Evolutionary conservation across 495 filamentous ascomycete species (phyloP).

Genomic region (Penicillium flavigenum): DNA sequence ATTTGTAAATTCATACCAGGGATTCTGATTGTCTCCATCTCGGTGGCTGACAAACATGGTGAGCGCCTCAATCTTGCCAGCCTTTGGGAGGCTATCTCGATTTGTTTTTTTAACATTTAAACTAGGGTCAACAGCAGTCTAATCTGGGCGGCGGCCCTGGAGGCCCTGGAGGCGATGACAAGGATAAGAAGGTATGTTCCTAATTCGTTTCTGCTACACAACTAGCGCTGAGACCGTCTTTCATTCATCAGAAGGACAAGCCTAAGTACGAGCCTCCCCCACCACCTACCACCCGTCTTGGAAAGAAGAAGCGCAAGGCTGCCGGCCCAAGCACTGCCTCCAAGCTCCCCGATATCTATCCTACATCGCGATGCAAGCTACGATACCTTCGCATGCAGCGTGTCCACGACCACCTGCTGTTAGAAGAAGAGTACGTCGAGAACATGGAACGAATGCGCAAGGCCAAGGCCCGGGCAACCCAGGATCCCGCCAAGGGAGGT

Average conservation of each 20-base stretch:
- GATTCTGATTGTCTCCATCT: constrained; percentile 19
- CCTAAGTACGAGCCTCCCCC: constrained; percentile 99
- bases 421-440: constrained; percentile 98
- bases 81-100: constrained; percentile 10
- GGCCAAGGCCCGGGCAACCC: constrained; percentile 76
- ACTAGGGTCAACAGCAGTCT: constrained; percentile 74
- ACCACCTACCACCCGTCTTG: constrained; percentile 93
- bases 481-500: constrained; percentile 49
- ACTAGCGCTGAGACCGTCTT: constrained; percentile 17
- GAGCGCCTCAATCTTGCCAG: constrained; percentile 20
- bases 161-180: constrained; percentile 77
- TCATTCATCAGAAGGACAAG: constrained; percentile 81
- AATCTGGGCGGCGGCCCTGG: constrained; percentile 71
- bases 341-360: constrained; percentile 90
- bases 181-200: constrained; percentile 84
- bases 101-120: constrained; percentile 28
- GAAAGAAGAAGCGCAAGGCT: constrained; percentile 94
- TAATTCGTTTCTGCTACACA: not conserved
- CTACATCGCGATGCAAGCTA: constrained; percentile 95
- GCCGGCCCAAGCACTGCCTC: constrained; percentile 89
- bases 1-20: constrained; percentile 4
- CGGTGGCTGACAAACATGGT: constrained; percentile 40
- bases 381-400: constrained; percentile 96
- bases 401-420: constrained; percentile 92
- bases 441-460: constrained; percentile 95